These are phyloP conservation scores for Suillus ampliporus DNA, from an alignment of 768 basidiomycete genomes.

Conservation along the genomic window DNA sequence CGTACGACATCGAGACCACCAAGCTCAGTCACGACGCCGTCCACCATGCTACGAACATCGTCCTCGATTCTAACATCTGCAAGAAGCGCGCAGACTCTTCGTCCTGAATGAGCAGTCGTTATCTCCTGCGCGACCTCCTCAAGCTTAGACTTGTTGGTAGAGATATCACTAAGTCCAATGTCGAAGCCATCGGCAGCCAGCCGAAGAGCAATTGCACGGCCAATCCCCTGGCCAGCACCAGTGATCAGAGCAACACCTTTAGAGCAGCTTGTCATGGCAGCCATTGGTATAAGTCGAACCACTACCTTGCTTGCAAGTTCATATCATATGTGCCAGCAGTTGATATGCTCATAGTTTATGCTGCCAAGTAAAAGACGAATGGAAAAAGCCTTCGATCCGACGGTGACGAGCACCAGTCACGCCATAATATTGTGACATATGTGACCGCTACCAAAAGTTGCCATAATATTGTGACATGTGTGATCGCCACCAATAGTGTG, in stretches of 20 bases:
- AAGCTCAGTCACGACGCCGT: conserved; percentile 32
- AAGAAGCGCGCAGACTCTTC: conserved; percentile 27
- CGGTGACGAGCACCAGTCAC: no score
- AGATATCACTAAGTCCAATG: conserved; percentile 36
- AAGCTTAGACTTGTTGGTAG: conserved; percentile 21
- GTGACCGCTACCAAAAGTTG: no score
- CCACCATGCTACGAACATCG: conserved; percentile 48
- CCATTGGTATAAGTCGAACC: not conserved
- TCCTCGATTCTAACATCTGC: conserved; percentile 49
- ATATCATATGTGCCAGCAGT: no score
- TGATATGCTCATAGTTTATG: no score
- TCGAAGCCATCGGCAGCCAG: conserved; percentile 37
- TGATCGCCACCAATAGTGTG: no score
- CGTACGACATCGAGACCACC: conserved; percentile 55
- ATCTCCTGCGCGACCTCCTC: conserved; percentile 36
- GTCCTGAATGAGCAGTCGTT: conserved; percentile 28
- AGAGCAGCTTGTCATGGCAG: not conserved
- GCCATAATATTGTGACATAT: no score
- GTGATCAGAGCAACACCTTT: conserved; percentile 41
- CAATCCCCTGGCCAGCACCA: conserved; percentile 37
- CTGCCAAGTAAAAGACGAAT: no score
- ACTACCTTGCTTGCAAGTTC: no score
- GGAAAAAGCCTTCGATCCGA: no score
- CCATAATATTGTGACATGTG: no score
- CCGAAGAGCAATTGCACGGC: conserved; percentile 14